phyloP scores from a whole-genome alignment of 2,329 filamentous ascomycete genomes.

The Metarhizium robertsii region DNA sequence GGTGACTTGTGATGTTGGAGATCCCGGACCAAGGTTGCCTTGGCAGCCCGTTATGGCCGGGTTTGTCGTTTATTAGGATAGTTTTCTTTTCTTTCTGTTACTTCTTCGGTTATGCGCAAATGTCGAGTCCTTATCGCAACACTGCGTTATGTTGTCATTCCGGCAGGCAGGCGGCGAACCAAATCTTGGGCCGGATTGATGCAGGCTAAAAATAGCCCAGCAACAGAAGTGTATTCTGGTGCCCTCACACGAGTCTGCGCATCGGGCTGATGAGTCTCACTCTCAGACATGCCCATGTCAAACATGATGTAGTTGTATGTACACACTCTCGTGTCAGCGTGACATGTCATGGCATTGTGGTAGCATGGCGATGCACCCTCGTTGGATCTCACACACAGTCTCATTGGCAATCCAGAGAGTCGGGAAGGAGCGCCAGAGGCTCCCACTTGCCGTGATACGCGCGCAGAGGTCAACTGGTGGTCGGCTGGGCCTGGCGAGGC shows the following conservation, averaged over 20 bases:
- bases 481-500: background rate
- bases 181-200: background rate
- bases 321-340: background rate
- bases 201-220: background rate
- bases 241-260: background rate
- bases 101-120: no score
- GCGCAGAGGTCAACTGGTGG: background rate
- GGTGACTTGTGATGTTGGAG: background rate
- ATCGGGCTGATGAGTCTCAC: background rate
- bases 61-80: background rate
- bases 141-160: no score
- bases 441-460: background rate
- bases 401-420: conserved; percentile 2
- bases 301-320: no score
- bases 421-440: conserved; percentile 2
- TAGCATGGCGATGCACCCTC: background rate
- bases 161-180: background rate
- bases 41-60: background rate
- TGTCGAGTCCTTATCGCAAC: no score
- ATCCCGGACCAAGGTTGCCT: background rate
- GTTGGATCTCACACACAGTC: no score
- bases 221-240: background rate
- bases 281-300: background rate
- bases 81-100: background rate
- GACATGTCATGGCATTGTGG: background rate